Conservation (phyloP, 2,329 filamentous ascomycete species). For the Cercospora berteroae region DNA sequence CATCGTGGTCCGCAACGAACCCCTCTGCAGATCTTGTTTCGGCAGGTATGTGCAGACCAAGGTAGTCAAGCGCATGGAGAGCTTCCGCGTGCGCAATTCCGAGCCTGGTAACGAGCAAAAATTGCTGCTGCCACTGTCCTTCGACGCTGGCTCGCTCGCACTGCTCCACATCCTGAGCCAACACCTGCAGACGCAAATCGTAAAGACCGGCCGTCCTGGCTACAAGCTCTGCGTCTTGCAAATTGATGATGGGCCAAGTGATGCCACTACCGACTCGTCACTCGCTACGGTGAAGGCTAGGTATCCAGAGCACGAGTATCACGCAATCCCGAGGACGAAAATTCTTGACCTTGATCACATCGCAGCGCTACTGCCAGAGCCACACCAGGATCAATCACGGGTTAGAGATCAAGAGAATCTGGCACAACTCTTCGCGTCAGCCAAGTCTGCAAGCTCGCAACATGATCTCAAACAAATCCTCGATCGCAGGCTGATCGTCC, state of each 20-base stretch:
- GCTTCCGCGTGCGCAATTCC: conserved; percentile 55
- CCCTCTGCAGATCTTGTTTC: conserved; percentile 71
- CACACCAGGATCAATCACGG: not conserved
- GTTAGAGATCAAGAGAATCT: not conserved
- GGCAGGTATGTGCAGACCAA: conserved; percentile 74
- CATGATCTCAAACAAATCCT: conserved; percentile 72
- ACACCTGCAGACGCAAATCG: conserved; percentile 64
- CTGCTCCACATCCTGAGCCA: conserved; percentile 73
- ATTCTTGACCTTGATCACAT: conserved; percentile 19
- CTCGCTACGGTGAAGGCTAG: conserved; percentile 50
- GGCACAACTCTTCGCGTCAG: conserved; percentile 11
- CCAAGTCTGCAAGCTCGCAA: conserved; percentile 64
- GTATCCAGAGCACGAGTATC: conserved; percentile 61
- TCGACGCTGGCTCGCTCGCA: conserved; percentile 75
- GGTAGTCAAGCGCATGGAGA: conserved; percentile 72
- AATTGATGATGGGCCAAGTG: conserved; percentile 41
- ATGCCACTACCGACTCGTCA: conserved; percentile 7
- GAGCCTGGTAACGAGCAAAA: conserved; percentile 47
- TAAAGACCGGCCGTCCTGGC: conserved; percentile 61
- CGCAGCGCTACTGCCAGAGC: conserved; percentile 1
- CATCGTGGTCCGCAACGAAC: conserved; percentile 58
- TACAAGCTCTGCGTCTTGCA: conserved; percentile 64
- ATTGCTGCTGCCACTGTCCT: conserved; percentile 77
- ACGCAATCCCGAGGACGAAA: conserved; percentile 15
- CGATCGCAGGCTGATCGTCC: conserved; percentile 67